Evolutionary conservation across 352 stramenopile species (phyloP).

Genomic region (Phytophthora pseudosyringae): DNA sequence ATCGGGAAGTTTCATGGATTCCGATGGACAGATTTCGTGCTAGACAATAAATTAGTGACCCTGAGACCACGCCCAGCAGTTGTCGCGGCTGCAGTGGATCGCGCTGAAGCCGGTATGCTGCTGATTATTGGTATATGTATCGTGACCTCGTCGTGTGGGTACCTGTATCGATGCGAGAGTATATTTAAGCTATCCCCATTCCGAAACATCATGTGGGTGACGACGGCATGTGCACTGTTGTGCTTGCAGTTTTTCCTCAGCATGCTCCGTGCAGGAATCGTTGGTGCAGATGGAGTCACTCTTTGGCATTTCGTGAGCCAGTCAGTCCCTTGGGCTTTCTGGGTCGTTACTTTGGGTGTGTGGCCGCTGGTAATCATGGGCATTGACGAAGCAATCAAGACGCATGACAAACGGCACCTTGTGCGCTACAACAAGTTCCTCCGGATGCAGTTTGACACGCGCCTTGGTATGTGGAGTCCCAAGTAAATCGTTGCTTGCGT

Average conservation of each 20-base stretch:
- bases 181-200: conserved; percentile 69
- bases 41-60: conserved; percentile 54
- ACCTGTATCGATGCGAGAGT: conserved; percentile 82
- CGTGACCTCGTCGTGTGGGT: conserved; percentile 73
- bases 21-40: conserved; percentile 70
- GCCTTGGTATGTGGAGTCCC: conserved; percentile 89
- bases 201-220: conserved; percentile 76
- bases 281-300: conserved; percentile 55
- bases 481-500: conserved; percentile 49
- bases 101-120: conserved; percentile 79
- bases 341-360: conserved; percentile 46
- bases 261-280: conserved; percentile 47
- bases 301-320: conserved; percentile 55
- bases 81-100: conserved; percentile 68
- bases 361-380: conserved; percentile 72
- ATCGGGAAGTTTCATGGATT: conserved; percentile 38
- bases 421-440: conserved; percentile 87
- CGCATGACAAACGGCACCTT: conserved; percentile 76
- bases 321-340: conserved; percentile 69
- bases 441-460: conserved; percentile 89
- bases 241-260: conserved; percentile 58
- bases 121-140: conserved; percentile 72
- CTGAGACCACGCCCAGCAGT: conserved; percentile 51
- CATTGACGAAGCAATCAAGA: conserved; percentile 77
- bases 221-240: conserved; percentile 43